Evolutionary conservation across 768 basidiomycete genomes (phyloP), one percentile per base, ranked within the genome.

Genomic region (Arthromyces matolae): DNA sequence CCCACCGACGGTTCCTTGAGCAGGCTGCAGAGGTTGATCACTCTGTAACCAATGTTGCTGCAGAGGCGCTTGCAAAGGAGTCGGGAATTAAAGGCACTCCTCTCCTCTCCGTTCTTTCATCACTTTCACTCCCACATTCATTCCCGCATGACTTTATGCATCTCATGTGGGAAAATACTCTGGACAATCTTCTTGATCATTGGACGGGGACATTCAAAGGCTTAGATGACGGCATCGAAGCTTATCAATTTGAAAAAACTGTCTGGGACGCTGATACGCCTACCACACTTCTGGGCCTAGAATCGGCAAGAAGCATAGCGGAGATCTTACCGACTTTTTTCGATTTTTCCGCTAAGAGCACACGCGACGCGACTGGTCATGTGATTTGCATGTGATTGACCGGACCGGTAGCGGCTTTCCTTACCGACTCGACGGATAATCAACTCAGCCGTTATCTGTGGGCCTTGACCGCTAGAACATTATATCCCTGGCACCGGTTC

Each of bases 121-220:
- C 70, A 0, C 51, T 73, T 8, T 49, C 48, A 2, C 69, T 75
- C 52, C 66, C 76, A 2, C 1, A 6, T 1, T 69, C 67, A 0
- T 68, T 75, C 25, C 76, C 73, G 0, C 68, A 65, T 50, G 75
- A 79, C 34, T 73, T 76, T 56, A 77, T 78, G 71, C 75, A 79
- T 40, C 60, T 73, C 0, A 53, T 77, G 8, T 52, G 19, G 3
- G 71, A 76, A 47, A 77, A 77, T 44, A 40, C 71, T 3, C 40
- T 71, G 24, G 56, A 56, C n/a, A 71, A 68, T 34, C 60, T 78
- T 5, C 51, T 76, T 10, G 29, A 50, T 2, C 57, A 71, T 1
- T 76, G 71, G 70, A 71, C 64, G 0, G 72, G 72, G 0, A 47
- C 58, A 1, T 76, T 64, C 60, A 75, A 75, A 44, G 66, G 55